Evolutionary conservation across 2,329 filamentous ascomycete species (phyloP).

Genomic region (Neonectria faginata): DNA sequence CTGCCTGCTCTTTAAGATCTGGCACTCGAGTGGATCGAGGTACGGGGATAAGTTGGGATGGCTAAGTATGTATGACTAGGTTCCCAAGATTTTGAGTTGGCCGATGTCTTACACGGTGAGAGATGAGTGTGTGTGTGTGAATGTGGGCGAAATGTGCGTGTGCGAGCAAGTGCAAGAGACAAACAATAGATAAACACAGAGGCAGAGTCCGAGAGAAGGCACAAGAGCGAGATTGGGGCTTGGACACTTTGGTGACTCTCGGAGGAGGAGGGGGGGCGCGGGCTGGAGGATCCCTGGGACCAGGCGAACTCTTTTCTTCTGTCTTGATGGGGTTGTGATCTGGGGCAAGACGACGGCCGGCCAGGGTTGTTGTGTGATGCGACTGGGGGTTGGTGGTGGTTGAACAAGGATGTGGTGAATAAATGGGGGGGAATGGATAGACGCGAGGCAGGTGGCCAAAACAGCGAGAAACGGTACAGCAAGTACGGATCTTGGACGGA

Average conservation of each 20-base stretch:
- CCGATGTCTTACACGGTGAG: conserved; percentile 40
- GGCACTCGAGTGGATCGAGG: conserved; percentile 44
- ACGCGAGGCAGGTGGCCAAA: conserved; percentile 10
- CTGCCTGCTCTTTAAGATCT: conserved; percentile 38
- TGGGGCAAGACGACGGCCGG: conserved; percentile 21
- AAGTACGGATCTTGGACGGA: not conserved
- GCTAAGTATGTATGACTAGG: not conserved
- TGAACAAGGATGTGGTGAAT: conserved; percentile 23
- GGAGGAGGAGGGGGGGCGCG: not conserved
- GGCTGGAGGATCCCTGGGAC: conserved; percentile 22
- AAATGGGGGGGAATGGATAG: conserved; percentile 21
- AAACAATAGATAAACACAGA: too few relatives aligned
- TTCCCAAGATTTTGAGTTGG: conserved; percentile 44
- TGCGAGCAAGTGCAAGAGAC: not conserved
- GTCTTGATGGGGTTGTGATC: conserved; percentile 30
- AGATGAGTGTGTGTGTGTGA: conserved; percentile 19
- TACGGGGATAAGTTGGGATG: conserved; percentile 24
- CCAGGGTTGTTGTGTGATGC: conserved; percentile 26
- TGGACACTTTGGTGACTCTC: conserved; percentile 7
- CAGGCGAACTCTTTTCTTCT: conserved; percentile 21
- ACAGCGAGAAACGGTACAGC: not conserved
- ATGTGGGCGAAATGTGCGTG: conserved; percentile 18
- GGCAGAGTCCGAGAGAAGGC: not conserved
- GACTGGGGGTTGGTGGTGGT: conserved; percentile 16
- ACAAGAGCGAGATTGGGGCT: conserved; percentile 11